Percentiles rank a stretch among this genome's conserved stretches.
phyloP scores from a whole-genome alignment of 306 rosid species.

The Vigna nakashimae region DNA sequence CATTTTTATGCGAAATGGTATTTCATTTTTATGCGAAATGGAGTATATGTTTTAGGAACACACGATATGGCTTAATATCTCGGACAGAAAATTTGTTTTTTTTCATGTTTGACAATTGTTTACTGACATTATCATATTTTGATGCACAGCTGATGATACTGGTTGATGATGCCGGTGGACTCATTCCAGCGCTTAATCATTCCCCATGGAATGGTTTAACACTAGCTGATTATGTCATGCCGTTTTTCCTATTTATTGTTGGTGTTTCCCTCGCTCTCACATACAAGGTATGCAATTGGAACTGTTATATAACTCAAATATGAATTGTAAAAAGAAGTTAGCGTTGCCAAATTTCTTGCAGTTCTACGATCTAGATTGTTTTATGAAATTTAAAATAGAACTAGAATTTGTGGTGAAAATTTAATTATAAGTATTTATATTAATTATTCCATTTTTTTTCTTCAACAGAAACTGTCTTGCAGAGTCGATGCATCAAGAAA shows the following conservation, averaged over 20 bases:
- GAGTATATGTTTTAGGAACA: slow-evolving; percentile 5
- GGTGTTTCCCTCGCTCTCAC: slow-evolving; percentile 90
- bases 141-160: slow-evolving; percentile 93
- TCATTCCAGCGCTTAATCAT: slow-evolving; percentile 85
- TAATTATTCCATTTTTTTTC: slow-evolving; percentile 28
- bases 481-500: slow-evolving; percentile 67
- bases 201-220: slow-evolving; percentile 98
- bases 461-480: slow-evolving; percentile 70
- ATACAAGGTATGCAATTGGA: slow-evolving; percentile 73
- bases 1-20: background rate
- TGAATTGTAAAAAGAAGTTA: background rate
- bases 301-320: background rate
- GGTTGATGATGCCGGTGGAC: slow-evolving; percentile 93
- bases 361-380: background rate
- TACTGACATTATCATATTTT: slow-evolving; percentile 29
- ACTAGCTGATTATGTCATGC: slow-evolving; percentile 94
- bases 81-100: background rate
- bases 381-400: background rate
- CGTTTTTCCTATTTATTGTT: slow-evolving; percentile 92
- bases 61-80: background rate
- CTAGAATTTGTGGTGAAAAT: background rate
- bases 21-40: background rate
- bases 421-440: slow-evolving; percentile 21
- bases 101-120: background rate
- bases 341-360: background rate